Evolutionary conservation across 306 rosid species (phyloP).

Genomic region (Oxytropis ochrocephala): DNA sequence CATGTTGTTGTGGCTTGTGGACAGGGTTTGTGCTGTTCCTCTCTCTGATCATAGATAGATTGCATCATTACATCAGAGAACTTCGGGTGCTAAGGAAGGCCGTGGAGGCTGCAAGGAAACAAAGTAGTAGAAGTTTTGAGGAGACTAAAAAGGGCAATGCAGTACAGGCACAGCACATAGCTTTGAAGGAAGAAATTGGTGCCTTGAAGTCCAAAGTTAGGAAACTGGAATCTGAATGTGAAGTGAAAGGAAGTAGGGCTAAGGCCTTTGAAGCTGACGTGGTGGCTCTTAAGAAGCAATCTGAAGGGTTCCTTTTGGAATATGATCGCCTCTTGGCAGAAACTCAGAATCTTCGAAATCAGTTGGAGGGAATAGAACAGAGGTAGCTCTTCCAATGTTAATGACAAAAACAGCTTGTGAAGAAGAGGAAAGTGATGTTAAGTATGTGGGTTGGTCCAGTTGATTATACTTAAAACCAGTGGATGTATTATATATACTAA

Average conservation of each 20-base stretch:
- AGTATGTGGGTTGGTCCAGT: no score
- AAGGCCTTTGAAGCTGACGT: constrained; percentile 49
- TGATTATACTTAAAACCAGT: no score
- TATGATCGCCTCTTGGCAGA: constrained; percentile 66
- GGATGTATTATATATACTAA: no score
- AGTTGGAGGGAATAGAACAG: constrained; percentile 42
- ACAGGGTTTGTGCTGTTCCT: constrained; percentile 85
- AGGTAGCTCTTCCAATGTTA: constrained; percentile 30
- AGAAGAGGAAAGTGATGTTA: neutral
- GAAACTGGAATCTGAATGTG: constrained; percentile 57
- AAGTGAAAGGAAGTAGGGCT: constrained; percentile 43
- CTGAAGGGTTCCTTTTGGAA: constrained; percentile 67
- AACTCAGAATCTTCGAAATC: constrained; percentile 61
- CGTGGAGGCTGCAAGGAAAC: constrained; percentile 72
- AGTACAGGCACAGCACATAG: constrained; percentile 34
- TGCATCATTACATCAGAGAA: constrained; percentile 84
- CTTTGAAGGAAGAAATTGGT: constrained; percentile 50
- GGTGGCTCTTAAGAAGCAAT: constrained; percentile 67
- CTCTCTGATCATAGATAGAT: constrained; percentile 67
- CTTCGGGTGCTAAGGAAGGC: constrained; percentile 60
- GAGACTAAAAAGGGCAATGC: constrained; percentile 31
- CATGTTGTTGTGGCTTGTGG: neutral
- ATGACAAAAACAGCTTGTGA: constrained; percentile 34
- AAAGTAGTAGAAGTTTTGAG: constrained; percentile 44
- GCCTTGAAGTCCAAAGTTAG: constrained; percentile 37